Percentiles rank a stretch among this genome's conserved stretches.
These are phyloP conservation scores for Suillus variegatus DNA, from an alignment of 768 basidiomycete genomes.

Conservation along the genomic window DNA sequence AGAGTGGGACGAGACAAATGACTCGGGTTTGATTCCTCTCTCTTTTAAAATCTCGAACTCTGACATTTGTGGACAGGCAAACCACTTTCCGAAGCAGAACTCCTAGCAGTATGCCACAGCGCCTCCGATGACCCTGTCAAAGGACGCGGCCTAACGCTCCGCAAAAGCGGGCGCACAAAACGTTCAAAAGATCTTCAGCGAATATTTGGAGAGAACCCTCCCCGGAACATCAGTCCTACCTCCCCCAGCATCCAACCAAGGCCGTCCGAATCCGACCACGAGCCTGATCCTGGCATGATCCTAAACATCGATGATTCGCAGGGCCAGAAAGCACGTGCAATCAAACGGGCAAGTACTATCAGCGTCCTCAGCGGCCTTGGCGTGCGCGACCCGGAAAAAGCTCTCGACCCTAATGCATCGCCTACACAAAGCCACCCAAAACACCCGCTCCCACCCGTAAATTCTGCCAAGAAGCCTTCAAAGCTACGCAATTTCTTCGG, in stretches of 20 bases:
- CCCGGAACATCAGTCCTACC: slow-evolving; percentile 36
- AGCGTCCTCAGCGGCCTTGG: slow-evolving; percentile 94
- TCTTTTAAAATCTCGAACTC: neutral
- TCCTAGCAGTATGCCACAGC: slow-evolving; percentile 82
- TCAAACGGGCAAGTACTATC: slow-evolving; percentile 90
- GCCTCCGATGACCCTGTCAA: slow-evolving; percentile 77
- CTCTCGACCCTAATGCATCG: slow-evolving; percentile 58
- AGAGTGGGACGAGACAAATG: slow-evolving; percentile 55
- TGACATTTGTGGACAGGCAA: slow-evolving; percentile 40
- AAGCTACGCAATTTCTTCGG: slow-evolving; percentile 97
- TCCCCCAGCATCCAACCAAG: slow-evolving; percentile 26
- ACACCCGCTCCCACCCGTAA: slow-evolving; percentile 12
- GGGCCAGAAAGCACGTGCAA: slow-evolving; percentile 21
- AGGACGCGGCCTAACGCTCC: slow-evolving; percentile 76
- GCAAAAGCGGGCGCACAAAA: slow-evolving; percentile 49
- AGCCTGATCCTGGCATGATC: slow-evolving; percentile 35
- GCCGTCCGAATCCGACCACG: slow-evolving; percentile 32
- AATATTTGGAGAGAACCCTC: slow-evolving; percentile 51
- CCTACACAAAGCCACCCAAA: slow-evolving; percentile 38
- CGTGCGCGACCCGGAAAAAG: slow-evolving; percentile 74
- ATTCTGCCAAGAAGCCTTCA: slow-evolving; percentile 47
- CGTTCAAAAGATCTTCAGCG: slow-evolving; percentile 43
- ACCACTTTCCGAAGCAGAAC: slow-evolving; percentile 78
- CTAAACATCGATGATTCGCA: slow-evolving; percentile 30
- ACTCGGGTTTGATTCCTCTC: slow-evolving; percentile 43